Evolutionary conservation across 2,329 filamentous ascomycete species (phyloP).

Genomic region (Colletotrichum incanum): DNA sequence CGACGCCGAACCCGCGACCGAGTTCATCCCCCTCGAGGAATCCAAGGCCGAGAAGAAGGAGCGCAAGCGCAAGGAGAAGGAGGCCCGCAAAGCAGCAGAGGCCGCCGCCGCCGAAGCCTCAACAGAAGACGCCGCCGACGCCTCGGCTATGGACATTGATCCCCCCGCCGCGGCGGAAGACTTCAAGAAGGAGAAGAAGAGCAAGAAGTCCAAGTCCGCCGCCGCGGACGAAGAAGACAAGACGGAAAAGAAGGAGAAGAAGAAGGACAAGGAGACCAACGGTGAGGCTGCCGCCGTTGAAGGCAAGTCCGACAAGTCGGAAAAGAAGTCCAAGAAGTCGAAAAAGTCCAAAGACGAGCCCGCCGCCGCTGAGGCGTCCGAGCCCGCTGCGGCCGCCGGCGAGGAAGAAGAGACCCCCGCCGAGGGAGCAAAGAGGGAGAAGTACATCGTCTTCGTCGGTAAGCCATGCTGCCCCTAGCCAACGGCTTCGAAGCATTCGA

Average conservation of each 20-base stretch:
- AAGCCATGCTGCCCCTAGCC: neutral
- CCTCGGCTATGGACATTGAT: constrained; percentile 37
- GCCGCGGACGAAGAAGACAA: constrained; percentile 41
- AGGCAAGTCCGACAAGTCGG: constrained; percentile 33
- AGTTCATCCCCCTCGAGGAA: constrained; percentile 41
- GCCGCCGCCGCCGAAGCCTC: constrained; percentile 25
- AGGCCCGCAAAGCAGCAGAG: constrained; percentile 38
- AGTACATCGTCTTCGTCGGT: constrained; percentile 87
- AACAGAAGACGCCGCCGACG: constrained; percentile 20
- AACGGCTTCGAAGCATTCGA: neutral
- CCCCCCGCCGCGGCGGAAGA: constrained; percentile 33
- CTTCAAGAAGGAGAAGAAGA: constrained; percentile 49
- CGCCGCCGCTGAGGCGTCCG: constrained; percentile 11
- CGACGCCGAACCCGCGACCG: constrained; percentile 11
- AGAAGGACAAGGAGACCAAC: constrained; percentile 49
- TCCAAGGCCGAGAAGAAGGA: constrained; percentile 48
- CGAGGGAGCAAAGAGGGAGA: constrained; percentile 58
- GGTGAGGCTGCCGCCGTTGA: constrained; percentile 48
- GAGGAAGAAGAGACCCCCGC: constrained; percentile 27
- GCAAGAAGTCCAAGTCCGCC: constrained; percentile 40
- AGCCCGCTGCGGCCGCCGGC: constrained; percentile 25
- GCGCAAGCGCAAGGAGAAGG: constrained; percentile 49
- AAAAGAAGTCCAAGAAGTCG: constrained; percentile 51
- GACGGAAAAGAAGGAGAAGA: constrained; percentile 44
- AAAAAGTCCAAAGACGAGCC: constrained; percentile 56